Evolutionary conservation across 768 basidiomycete genomes (phyloP).

Genomic region (Suillus cothurnatus): DNA sequence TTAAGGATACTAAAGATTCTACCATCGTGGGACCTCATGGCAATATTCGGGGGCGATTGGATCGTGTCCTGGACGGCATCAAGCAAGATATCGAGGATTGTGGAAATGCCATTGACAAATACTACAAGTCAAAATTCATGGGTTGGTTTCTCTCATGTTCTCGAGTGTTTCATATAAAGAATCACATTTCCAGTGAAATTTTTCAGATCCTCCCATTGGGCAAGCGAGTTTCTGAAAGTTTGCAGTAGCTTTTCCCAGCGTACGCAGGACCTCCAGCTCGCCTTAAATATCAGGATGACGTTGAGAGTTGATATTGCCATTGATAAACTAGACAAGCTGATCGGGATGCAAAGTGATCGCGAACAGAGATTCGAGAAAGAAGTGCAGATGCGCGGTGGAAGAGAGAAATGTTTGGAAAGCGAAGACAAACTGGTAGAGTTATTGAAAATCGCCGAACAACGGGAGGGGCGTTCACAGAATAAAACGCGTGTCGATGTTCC

Average conservation of each 20-base stretch:
- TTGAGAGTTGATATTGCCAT: constrained; percentile 36
- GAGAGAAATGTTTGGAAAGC: constrained; percentile 21
- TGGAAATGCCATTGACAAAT: constrained; percentile 48
- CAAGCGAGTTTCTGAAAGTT: constrained; percentile 38
- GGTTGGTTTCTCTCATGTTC: constrained; percentile 26
- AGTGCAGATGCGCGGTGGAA: constrained; percentile 31
- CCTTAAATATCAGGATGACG: constrained; percentile 40
- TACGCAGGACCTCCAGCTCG: constrained; percentile 38
- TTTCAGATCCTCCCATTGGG: constrained; percentile 38
- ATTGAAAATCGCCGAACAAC: not conserved
- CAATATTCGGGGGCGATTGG: constrained; percentile 35
- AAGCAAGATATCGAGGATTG: constrained; percentile 45
- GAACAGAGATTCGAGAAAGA: constrained; percentile 23
- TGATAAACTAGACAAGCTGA: not conserved
- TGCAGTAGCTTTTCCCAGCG: constrained; percentile 36
- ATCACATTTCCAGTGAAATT: constrained; percentile 28
- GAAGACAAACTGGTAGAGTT: not conserved
- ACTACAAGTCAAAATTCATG: constrained; percentile 45
- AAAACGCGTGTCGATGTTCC: not conserved
- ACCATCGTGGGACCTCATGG: constrained; percentile 29
- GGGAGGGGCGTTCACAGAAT: not conserved
- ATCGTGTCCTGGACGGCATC: constrained; percentile 32
- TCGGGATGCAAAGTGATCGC: constrained; percentile 21
- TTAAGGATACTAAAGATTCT: constrained; percentile 34
- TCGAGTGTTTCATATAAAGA: constrained; percentile 3